Conservation (phyloP, 306 rosid species). For the Prunus padus region DNA sequence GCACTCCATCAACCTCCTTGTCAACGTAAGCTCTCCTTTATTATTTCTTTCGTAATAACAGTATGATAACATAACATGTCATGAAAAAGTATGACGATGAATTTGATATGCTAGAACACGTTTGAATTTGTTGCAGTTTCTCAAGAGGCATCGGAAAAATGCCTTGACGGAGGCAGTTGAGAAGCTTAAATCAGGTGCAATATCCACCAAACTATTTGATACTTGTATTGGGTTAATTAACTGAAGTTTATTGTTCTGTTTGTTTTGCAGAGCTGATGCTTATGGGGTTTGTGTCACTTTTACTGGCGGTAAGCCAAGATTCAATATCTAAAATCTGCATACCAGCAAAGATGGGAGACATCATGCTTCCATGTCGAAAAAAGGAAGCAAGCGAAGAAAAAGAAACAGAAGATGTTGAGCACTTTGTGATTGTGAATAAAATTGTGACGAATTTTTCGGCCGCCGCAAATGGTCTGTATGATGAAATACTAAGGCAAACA, state of each 20-base stretch:
- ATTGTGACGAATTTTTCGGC: background rate
- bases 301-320: conserved; percentile 32
- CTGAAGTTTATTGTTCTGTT: background rate
- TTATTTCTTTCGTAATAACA: background rate
- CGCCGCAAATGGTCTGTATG: background rate
- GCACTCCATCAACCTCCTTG: conserved; percentile 23
- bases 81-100: background rate
- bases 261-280: conserved; percentile 37
- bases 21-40: conserved; percentile 7
- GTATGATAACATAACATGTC: background rate
- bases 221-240: background rate
- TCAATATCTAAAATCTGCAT: conserved; percentile 35
- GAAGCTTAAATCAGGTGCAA: conserved; percentile 40
- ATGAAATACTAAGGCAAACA: conserved; percentile 2
- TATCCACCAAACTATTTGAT: background rate
- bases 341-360: conserved; percentile 21
- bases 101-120: background rate
- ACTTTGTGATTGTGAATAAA: conserved; percentile 1
- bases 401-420: background rate
- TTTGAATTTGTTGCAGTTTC: conserved; percentile 28
- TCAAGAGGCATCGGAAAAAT: conserved; percentile 17
- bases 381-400: background rate
- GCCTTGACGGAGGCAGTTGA: conserved; percentile 35
- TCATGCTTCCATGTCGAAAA: conserved; percentile 43
- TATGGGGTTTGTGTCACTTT: conserved; percentile 42